Percentiles rank a stretch among this genome's conserved stretches.
phyloP scores from a whole-genome alignment of 495 filamentous ascomycete species.

The Podospora conica region DNA sequence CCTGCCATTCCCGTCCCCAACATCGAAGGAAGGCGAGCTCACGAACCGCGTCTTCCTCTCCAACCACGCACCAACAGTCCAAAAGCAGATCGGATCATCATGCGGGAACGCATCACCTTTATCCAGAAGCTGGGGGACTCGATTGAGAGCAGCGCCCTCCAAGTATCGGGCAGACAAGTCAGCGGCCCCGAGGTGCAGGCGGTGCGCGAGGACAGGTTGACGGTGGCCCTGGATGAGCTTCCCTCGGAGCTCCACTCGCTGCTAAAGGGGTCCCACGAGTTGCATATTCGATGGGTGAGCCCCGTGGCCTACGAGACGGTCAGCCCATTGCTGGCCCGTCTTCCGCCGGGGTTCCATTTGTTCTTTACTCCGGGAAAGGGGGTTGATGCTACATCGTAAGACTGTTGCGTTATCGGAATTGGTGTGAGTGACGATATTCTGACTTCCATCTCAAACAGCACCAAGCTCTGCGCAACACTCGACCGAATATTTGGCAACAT shows the following conservation, averaged over 20 bases:
- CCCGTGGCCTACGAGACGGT: conserved; percentile 48
- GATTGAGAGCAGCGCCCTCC: conserved; percentile 55
- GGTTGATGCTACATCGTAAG: conserved; percentile 34
- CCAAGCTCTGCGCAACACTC: conserved; percentile 56
- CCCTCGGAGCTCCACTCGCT: conserved; percentile 58
- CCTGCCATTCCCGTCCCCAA: conserved; percentile 1
- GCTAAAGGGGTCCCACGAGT: conserved; percentile 61
- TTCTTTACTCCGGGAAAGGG: conserved; percentile 59
- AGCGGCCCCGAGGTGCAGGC: conserved; percentile 53
- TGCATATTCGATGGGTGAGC: conserved; percentile 77
- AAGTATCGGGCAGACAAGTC: conserved; percentile 45
- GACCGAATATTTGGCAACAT: conserved; percentile 55
- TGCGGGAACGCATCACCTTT: conserved; percentile 85
- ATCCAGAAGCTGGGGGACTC: conserved; percentile 56
- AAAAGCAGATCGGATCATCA: conserved; percentile 26
- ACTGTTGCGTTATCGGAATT: not conserved
- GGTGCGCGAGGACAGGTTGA: conserved; percentile 74
- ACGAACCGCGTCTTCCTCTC: not conserved
- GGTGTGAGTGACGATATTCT: not conserved
- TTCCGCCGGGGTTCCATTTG: conserved; percentile 77
- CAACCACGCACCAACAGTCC: not conserved
- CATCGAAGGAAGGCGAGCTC: not conserved
- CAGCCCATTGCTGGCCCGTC: conserved; percentile 64
- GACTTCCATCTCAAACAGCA: conserved; percentile 35
- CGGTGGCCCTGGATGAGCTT: conserved; percentile 66